A percentile compares a stretch with the other conserved stretches of the same genome.
Evolutionary conservation across 306 rosid genomes (phyloP).

Genomic region (Cercis canadensis): DNA sequence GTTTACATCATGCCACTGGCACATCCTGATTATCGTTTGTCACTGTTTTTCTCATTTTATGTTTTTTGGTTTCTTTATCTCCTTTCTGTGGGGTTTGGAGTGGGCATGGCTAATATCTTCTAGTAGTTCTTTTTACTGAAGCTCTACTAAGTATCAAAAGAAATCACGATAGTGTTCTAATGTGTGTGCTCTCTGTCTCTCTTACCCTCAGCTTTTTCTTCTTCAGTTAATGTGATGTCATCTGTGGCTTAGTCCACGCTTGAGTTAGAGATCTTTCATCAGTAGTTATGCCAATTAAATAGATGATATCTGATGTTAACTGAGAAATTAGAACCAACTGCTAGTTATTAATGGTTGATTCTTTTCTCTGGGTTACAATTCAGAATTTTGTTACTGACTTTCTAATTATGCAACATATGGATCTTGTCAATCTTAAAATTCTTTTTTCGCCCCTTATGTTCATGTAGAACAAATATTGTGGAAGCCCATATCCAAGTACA

Average conservation of each 20-base stretch:
- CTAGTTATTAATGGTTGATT: conserved; percentile 20
- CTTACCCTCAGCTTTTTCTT: neutral
- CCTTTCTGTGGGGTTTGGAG: conserved; percentile 1
- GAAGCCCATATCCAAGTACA: conserved; percentile 94
- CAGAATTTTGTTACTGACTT: conserved; percentile 18
- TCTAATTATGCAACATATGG: conserved; percentile 11
- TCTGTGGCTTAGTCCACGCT: neutral
- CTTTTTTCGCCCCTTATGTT: neutral
- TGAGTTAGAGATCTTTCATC: neutral
- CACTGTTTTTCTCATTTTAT: neutral
- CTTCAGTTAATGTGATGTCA: neutral
- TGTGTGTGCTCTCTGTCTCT: too few relatives aligned
- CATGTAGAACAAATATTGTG: conserved; percentile 78
- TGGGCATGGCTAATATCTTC: neutral
- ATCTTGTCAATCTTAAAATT: conserved; percentile 13
- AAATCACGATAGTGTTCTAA: too few relatives aligned
- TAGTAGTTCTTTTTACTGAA: neutral
- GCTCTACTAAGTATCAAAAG: neutral
- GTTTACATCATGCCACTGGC: too few relatives aligned
- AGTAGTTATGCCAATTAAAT: conserved; percentile 13
- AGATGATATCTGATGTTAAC: conserved; percentile 18
- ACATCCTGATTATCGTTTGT: too few relatives aligned
- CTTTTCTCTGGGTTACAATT: conserved; percentile 17
- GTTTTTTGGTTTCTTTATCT: conserved; percentile 1
- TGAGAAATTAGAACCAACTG: conserved; percentile 13